Percentiles rank a stretch among this genome's conserved stretches.
phyloP scores from a whole-genome alignment of 2,329 filamentous ascomycete genomes.

The Colletotrichum sp. region DNA sequence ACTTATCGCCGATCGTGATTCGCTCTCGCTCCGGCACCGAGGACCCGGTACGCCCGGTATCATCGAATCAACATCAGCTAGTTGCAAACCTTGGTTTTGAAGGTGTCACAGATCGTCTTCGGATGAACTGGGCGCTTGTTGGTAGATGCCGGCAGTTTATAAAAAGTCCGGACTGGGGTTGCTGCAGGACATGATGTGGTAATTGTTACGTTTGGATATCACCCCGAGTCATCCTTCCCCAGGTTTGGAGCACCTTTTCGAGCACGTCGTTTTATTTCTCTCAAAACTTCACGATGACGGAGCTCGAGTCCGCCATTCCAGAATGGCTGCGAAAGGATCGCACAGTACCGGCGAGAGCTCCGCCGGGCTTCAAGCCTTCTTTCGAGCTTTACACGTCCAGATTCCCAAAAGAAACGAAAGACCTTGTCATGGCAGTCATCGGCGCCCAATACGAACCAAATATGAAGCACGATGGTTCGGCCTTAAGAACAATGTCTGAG shows the following conservation, averaged over 20 bases:
- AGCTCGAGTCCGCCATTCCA: neutral
- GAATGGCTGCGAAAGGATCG: neutral
- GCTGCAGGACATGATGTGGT: neutral
- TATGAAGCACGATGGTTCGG: accelerated
- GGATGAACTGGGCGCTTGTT: neutral
- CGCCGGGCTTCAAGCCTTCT: neutral
- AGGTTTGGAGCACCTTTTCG: neutral
- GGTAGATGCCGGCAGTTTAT: neutral
- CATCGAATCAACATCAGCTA: neutral
- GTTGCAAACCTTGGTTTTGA: neutral
- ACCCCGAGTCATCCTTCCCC: neutral
- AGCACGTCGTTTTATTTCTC: accelerated
- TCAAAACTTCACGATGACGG: neutral
- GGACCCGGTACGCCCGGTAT: neutral
- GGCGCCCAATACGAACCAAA: neutral
- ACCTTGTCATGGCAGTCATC: neutral
- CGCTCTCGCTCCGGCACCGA: neutral
- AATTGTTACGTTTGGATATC: neutral
- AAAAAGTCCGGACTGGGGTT: neutral
- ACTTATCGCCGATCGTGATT: neutral
- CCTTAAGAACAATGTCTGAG: neutral
- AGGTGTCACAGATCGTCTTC: neutral
- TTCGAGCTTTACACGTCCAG: neutral
- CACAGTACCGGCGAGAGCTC: neutral
- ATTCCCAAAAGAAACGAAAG: neutral